Evolutionary conservation across 2,329 filamentous ascomycete genomes (phyloP).

Genomic region (Apiospora rasikravindrae): DNA sequence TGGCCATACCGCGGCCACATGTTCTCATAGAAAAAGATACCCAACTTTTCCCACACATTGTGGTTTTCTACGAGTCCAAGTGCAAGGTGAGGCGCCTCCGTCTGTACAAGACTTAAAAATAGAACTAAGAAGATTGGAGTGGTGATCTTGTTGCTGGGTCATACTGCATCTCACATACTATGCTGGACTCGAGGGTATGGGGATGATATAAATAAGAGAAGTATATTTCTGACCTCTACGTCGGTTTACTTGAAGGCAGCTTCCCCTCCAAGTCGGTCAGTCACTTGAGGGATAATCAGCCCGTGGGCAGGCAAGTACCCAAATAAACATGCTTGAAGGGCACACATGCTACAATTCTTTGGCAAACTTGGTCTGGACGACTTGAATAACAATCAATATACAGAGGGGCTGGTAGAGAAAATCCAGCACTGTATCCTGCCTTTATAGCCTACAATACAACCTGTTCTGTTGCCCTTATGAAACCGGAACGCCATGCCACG

Average conservation of each 20-base stretch:
- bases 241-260: too few relatives aligned
- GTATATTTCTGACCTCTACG: too few relatives aligned
- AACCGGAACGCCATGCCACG: constrained; percentile 20
- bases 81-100: too few relatives aligned
- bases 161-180: not conserved
- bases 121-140: not conserved
- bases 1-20: not conserved
- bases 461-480: constrained; percentile 8
- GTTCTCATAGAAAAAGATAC: not conserved
- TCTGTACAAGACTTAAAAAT: not conserved
- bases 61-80: not conserved
- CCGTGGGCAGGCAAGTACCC: not conserved
- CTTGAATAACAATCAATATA: constrained; percentile 15
- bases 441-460: constrained; percentile 4
- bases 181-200: too few relatives aligned
- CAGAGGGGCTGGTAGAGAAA: not conserved
- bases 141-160: not conserved
- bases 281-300: not conserved
- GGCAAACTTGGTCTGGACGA: constrained; percentile 20
- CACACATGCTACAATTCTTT: not conserved
- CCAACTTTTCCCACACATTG: not conserved
- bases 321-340: not conserved
- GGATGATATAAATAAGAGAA: too few relatives aligned
- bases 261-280: not conserved
- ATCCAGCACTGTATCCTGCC: constrained; percentile 7